Evolutionary conservation across 2,329 filamentous ascomycete genomes (phyloP), one percentile per base, ranked within the genome.

Genomic region (Blumeriella jaapii): DNA sequence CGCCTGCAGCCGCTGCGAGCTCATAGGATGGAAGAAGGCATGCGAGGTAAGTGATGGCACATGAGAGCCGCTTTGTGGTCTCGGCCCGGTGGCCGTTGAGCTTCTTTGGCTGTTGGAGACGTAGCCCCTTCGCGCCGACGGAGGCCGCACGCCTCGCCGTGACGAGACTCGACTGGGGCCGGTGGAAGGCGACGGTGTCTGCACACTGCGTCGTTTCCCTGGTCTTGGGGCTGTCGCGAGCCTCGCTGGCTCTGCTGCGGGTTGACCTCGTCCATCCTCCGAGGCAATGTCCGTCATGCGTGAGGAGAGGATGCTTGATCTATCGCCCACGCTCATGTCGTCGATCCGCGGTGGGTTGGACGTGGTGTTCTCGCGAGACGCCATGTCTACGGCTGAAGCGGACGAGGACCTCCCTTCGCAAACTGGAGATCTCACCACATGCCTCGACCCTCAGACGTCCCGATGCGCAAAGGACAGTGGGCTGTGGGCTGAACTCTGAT

Each of bases 1-100:
- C 36, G 86, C 86, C 61, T 96, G 89, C 32, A 96, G 66, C 56
- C 85, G 81, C 57, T 94, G 86, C 15, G 89, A 93, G 61, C 87
- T 96, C 85, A 98, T 93, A 24, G 91, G 91, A 14, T 80, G 81
- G 55, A 93, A 94, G 63, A 98, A 96, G 35, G 84, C 89, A 53
- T 89, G 82, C 11, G 85, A 86, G 2, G 85, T 80, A 34, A 98
- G 64, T 2, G 82, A 86, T 1, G 91, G 87, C 13, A 93, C 86
- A 65, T 98, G 91, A 26, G 83, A 91, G 55, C 79, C 86, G 46
- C 78, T 89, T 11, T 66, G 68, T 34, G 66, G 79, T 46, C 69
- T 69, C 47, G 59, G 74, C 55, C 57, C 68, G 19, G 45, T 41
- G 12, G 57, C 61, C 22, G 64, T 61, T 18, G 57, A 60, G 41